Evolutionary conservation across 73 alveolate species (phyloP), one percentile per base, ranked within the genome.

Genomic region (Symbiodinium pilosum): DNA sequence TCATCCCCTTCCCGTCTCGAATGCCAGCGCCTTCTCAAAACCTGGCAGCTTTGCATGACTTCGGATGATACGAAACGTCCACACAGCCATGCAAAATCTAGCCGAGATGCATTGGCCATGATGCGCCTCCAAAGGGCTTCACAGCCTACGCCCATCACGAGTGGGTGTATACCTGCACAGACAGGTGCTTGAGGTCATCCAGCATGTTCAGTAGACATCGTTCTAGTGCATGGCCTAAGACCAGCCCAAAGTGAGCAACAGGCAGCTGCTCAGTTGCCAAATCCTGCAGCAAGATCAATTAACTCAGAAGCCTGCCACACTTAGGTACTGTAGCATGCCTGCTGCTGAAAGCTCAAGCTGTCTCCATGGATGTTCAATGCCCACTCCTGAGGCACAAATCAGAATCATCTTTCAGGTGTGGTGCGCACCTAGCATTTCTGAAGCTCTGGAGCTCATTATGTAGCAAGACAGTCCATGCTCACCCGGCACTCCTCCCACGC

Each of bases 121-220:
- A 87, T 87, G 43, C 68, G 64, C 42, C 94, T 52, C 94, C 94
- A 87, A 28, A 68, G 40, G 26, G 68, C 41, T 11, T 51, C 94
- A 34, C 94, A 87, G 59, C 43, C 84, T 26, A 54, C 84, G 34
- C 94, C 94, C 56, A 69, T 87, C 28, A 87, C 94, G 40, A 87
- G 43, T 11, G 94, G 94, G 38, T 87, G 94, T 43, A 87, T 54
- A 24, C 94, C 94, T 87, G 73, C 41, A 43, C 41, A 24, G 92
- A 43, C 30, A 42, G 32, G 14, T 4, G 38, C 36, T 20, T 64
- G 40, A 24, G 28, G 81, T 64, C 81, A 64, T 3, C 9, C 34
- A 18, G 81, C 81, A 26, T 6, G 38, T 64, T 9, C 81, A 64
- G 34, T 38, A 34, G 18, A 34, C 81, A 54, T 9, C n/a, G n/a